A percentile compares a stretch with the other conserved stretches of the same genome.
These are phyloP conservation scores for Suhomyces emberorum DNA, from an alignment of 805 yeast genomes.

Conservation along the genomic window DNA sequence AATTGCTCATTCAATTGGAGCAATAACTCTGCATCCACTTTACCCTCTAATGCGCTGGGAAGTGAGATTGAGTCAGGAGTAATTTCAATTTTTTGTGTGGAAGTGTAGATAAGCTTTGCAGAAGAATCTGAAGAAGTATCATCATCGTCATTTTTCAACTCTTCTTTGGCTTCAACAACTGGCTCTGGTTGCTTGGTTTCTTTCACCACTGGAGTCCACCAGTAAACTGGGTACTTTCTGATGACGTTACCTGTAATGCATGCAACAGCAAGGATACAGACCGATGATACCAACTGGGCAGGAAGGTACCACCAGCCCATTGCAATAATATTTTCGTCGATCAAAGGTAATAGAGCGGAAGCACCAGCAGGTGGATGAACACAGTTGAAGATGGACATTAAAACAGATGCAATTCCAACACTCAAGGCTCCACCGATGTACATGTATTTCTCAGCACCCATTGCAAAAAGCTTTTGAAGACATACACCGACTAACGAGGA, in stretches of 20 bases:
- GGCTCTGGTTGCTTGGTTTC: slow-evolving; percentile 1
- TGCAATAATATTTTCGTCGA: slow-evolving; percentile 41
- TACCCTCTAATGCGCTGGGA: neutral
- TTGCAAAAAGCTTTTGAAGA: slow-evolving; percentile 50
- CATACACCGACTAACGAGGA: slow-evolving; percentile 53
- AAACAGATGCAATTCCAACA: slow-evolving; percentile 51
- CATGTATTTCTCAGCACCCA: slow-evolving; percentile 45
- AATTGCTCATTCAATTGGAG: neutral
- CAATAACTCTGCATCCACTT: neutral
- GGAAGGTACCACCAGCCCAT: slow-evolving; percentile 71
- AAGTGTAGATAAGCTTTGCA: slow-evolving; percentile 4
- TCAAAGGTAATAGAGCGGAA: slow-evolving; percentile 55
- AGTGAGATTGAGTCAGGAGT: neutral
- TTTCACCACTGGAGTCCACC: slow-evolving; percentile 50
- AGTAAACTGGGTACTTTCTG: slow-evolving; percentile 52
- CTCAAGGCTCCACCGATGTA: slow-evolving; percentile 60
- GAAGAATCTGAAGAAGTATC: neutral
- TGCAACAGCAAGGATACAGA: slow-evolving; percentile 49
- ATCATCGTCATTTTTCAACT: neutral
- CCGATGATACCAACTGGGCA: slow-evolving; percentile 46
- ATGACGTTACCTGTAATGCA: slow-evolving; percentile 52
- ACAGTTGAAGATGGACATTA: slow-evolving; percentile 51
- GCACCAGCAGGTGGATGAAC: slow-evolving; percentile 77
- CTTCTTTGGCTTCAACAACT: neutral
- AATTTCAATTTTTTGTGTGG: neutral